phyloP scores from a whole-genome alignment of 495 filamentous ascomycete species.

The Neurospora sp. region DNA sequence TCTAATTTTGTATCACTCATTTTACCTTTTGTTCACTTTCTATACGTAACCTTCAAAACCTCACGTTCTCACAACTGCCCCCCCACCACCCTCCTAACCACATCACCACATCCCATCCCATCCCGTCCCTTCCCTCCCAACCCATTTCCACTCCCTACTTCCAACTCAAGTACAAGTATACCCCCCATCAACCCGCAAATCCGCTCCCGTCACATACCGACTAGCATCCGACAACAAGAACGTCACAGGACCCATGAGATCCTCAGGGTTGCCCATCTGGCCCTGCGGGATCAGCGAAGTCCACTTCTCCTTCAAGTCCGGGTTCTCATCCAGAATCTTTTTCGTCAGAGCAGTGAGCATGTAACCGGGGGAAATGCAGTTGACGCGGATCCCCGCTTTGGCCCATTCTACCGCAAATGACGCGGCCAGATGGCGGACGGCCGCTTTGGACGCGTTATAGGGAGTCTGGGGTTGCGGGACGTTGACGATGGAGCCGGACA shows the following conservation, averaged over 20 bases:
- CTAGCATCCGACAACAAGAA: conserved; percentile 84
- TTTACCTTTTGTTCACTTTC: background rate
- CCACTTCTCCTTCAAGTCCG: conserved; percentile 78
- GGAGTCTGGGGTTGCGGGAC: conserved; percentile 89
- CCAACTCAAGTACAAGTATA: conserved; percentile 59
- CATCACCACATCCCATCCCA: background rate
- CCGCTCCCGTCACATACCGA: conserved; percentile 79
- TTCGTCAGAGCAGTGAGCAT: conserved; percentile 94
- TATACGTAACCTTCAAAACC: background rate
- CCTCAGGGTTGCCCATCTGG: conserved; percentile 84
- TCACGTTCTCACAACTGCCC: too few species aligned
- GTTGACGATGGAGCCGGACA: conserved; percentile 88
- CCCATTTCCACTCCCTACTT: background rate
- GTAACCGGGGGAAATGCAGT: conserved; percentile 86
- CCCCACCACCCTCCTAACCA: too few species aligned
- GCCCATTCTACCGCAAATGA: conserved; percentile 89
- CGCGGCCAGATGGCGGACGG: conserved; percentile 70
- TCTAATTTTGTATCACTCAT: background rate
- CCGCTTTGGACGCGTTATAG: conserved; percentile 85
- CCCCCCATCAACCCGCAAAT: conserved; percentile 83
- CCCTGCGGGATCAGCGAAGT: conserved; percentile 82
- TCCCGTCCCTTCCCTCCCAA: background rate
- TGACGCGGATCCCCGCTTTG: conserved; percentile 71
- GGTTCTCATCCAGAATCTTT: conserved; percentile 89
- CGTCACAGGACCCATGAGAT: conserved; percentile 87